Evolutionary conservation across 768 basidiomycete species (phyloP).

Genomic region (Psilocybe cyanescens): DNA sequence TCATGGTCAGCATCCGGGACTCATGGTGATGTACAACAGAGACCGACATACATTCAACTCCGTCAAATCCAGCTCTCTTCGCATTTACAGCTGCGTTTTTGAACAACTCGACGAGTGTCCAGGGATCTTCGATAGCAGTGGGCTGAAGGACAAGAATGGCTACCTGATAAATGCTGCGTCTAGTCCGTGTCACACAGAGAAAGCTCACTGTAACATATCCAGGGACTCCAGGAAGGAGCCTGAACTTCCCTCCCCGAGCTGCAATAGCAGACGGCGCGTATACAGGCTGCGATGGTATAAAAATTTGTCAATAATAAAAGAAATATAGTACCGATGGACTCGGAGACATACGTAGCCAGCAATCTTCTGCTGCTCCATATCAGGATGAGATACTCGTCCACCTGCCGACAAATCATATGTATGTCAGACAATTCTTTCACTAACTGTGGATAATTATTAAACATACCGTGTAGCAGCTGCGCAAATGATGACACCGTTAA

Average conservation of each 20-base stretch:
- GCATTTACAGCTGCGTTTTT: constrained; percentile 48
- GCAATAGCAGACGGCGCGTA: constrained; percentile 45
- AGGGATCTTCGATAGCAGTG: constrained; percentile 44
- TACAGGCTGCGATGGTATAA: constrained; percentile 36
- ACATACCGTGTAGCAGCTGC: constrained; percentile 5
- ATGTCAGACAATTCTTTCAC: neutral
- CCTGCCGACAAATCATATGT: constrained; percentile 20
- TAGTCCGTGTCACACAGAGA: constrained; percentile 8
- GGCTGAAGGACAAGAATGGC: constrained; percentile 25
- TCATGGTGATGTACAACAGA: neutral
- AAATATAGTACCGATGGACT: no score
- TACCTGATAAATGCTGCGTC: neutral
- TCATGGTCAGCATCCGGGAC: neutral
- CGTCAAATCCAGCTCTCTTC: constrained; percentile 56
- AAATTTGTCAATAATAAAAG: neutral
- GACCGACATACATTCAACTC: constrained; percentile 43
- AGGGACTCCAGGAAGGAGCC: constrained; percentile 37
- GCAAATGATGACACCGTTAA: neutral
- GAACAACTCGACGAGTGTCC: constrained; percentile 37
- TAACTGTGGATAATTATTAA: neutral
- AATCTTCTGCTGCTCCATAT: constrained; percentile 40
- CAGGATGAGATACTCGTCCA: constrained; percentile 39
- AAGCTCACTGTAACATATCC: constrained; percentile 36
- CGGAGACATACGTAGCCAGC: constrained; percentile 31
- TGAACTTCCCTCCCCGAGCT: constrained; percentile 42